Percentiles rank a stretch among this genome's conserved stretches.
Evolutionary conservation across 768 basidiomycete genomes (phyloP).

Genomic region (Mrakia hoshinonis): DNA sequence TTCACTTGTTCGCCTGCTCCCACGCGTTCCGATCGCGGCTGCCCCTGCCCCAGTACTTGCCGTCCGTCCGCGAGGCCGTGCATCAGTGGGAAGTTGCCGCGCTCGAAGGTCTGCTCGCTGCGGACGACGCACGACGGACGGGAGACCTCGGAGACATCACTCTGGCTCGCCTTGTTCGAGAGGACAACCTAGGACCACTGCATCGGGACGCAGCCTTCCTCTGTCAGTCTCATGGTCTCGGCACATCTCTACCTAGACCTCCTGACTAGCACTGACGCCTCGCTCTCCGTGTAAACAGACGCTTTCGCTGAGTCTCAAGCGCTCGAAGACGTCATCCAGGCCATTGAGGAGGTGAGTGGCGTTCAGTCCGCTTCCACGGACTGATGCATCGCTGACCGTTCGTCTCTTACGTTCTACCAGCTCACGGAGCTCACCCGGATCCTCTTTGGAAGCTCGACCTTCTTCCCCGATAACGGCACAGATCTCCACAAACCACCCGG

Average conservation of each 20-base stretch:
- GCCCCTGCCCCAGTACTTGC: slow-evolving; percentile 41
- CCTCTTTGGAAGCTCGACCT: slow-evolving; percentile 10
- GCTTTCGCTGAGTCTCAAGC: slow-evolving; percentile 26
- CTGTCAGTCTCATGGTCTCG: neutral
- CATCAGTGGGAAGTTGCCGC: slow-evolving; percentile 18
- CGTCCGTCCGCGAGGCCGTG: slow-evolving; percentile 36
- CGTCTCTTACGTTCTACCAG: neutral
- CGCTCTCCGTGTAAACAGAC: neutral
- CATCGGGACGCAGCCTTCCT: slow-evolving; percentile 21
- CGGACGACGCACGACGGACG: neutral
- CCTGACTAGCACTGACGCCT: too few relatives aligned
- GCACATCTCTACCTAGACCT: too few relatives aligned
- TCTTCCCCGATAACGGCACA: neutral
- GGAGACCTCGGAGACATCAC: slow-evolving; percentile 15
- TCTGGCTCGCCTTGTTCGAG: neutral
- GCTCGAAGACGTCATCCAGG: slow-evolving; percentile 19
- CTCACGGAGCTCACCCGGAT: slow-evolving; percentile 12
- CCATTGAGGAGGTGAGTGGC: slow-evolving; percentile 18
- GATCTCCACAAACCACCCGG: neutral
- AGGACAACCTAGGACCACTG: neutral
- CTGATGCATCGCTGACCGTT: neutral
- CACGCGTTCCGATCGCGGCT: slow-evolving; percentile 38
- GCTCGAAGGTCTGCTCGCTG: slow-evolving; percentile 8
- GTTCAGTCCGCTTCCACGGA: neutral
- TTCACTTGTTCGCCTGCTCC: slow-evolving; percentile 38